Evolutionary conservation across 1,139 yeast species (phyloP).

Genomic region (Kluyveromyces sp.): DNA sequence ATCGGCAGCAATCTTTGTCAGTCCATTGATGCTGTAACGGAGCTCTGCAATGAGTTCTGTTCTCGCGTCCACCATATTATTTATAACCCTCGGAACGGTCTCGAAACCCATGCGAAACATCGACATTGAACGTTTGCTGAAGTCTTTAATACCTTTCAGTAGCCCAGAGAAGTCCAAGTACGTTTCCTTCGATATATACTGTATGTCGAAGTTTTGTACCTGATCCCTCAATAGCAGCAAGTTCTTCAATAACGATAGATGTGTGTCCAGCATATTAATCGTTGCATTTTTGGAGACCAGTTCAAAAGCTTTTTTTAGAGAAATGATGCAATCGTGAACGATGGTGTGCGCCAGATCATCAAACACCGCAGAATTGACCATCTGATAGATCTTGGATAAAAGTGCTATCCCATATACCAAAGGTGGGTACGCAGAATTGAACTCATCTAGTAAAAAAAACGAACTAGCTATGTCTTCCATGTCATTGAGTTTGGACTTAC

Average conservation of each 20-base stretch:
- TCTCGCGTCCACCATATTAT: slow-evolving; percentile 80
- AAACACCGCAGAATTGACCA: slow-evolving; percentile 68
- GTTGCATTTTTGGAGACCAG: slow-evolving; percentile 34
- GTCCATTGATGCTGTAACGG: slow-evolving; percentile 60
- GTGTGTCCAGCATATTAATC: slow-evolving; percentile 45
- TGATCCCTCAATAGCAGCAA: slow-evolving; percentile 64
- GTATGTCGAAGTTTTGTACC: slow-evolving; percentile 74
- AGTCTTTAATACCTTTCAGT: slow-evolving; percentile 47
- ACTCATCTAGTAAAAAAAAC: slow-evolving; percentile 18
- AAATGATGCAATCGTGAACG: slow-evolving; percentile 68
- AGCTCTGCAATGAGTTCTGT: slow-evolving; percentile 68
- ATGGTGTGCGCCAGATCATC: slow-evolving; percentile 86
- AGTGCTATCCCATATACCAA: slow-evolving; percentile 63
- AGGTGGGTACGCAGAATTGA: slow-evolving; percentile 60
- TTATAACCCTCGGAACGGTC: slow-evolving; percentile 75
- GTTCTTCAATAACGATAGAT: slow-evolving; percentile 65
- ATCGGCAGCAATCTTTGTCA: slow-evolving; percentile 41
- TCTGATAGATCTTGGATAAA: slow-evolving; percentile 71
- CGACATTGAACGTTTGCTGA: slow-evolving; percentile 33
- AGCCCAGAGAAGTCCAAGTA: slow-evolving; percentile 76
- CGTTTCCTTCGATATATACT: slow-evolving; percentile 63
- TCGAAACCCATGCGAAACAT: slow-evolving; percentile 52
- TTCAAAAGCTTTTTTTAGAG: slow-evolving; percentile 47
- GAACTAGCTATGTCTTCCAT: slow-evolving; percentile 17
- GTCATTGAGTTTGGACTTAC: slow-evolving; percentile 12